These are phyloP conservation scores for Cardamine chenopodiifolia DNA, from an alignment of 345 rosid species.

Conservation along the genomic window DNA sequence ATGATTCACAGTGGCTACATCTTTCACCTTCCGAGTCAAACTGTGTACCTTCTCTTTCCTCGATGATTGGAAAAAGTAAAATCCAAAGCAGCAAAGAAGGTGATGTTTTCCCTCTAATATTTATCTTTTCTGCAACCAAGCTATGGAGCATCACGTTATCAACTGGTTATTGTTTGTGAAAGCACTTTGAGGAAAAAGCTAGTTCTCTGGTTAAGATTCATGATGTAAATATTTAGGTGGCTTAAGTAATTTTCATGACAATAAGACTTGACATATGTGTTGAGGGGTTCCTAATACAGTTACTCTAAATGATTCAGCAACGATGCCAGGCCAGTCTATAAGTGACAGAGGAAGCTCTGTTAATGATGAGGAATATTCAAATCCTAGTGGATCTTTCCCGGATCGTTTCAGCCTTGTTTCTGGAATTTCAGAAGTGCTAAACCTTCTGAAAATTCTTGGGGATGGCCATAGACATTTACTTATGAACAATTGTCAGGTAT, in stretches of 20 bases:
- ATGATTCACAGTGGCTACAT: slow-evolving; percentile 47
- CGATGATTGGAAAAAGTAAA: slow-evolving; percentile 63
- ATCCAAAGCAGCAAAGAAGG: slow-evolving; percentile 82
- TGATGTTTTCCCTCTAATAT: slow-evolving; percentile 33
- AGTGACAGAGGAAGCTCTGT: slow-evolving; percentile 38
- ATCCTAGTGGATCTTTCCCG: slow-evolving; percentile 40
- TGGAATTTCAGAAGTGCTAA: slow-evolving; percentile 68
- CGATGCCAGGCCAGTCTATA: slow-evolving; percentile 36
- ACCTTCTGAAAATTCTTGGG: slow-evolving; percentile 73
- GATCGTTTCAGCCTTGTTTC: slow-evolving; percentile 47
- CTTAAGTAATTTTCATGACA: neutral
- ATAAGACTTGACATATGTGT: slow-evolving; percentile 25
- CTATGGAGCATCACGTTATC: slow-evolving; percentile 3
- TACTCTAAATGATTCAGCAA: slow-evolving; percentile 31
- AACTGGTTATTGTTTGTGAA: slow-evolving; percentile 1
- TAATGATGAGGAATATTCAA: slow-evolving; percentile 34
- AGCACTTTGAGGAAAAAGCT: neutral
- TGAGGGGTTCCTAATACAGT: slow-evolving; percentile 12
- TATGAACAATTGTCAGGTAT: slow-evolving; percentile 78
- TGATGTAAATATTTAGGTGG: neutral
- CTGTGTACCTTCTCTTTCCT: slow-evolving; percentile 58
- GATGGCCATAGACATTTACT: slow-evolving; percentile 80
- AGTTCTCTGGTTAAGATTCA: neutral
- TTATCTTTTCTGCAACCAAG: neutral
- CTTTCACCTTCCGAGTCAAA: slow-evolving; percentile 48